Evolutionary conservation across 2,329 filamentous ascomycete species (phyloP).

Genomic region (Cladophialophora exuberans): DNA sequence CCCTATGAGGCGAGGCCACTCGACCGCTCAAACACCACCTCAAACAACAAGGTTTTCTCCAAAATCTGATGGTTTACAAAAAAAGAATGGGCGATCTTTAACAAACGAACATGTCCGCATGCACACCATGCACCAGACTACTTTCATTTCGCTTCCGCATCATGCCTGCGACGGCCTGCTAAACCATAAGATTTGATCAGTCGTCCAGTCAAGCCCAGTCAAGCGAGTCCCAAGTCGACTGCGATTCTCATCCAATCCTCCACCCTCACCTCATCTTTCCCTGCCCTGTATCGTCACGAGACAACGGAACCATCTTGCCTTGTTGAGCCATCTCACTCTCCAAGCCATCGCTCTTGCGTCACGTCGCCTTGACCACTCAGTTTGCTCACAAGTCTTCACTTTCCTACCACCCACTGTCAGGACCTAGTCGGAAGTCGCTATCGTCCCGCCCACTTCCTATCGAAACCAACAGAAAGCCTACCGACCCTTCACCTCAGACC

Average conservation of each 20-base stretch:
- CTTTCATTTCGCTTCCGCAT: slow-evolving; percentile 10
- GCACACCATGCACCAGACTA: slow-evolving; percentile 3
- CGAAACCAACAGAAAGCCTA: slow-evolving; percentile 11
- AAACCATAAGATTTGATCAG: slow-evolving; percentile 11
- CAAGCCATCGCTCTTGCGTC: slow-evolving; percentile 26
- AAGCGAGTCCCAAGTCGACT: background rate
- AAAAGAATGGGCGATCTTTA: background rate
- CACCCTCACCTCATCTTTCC: slow-evolving; percentile 17
- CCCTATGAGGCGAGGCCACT: slow-evolving; percentile 3
- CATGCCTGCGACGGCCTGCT: slow-evolving; percentile 7
- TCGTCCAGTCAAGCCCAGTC: slow-evolving; percentile 5
- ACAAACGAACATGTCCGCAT: slow-evolving; percentile 1
- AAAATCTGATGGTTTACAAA: slow-evolving; percentile 1
- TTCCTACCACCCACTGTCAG: background rate
- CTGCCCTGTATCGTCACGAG: slow-evolving; percentile 18
- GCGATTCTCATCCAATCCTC: slow-evolving; percentile 5
- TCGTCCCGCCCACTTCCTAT: slow-evolving; percentile 19
- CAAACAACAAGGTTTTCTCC: slow-evolving; percentile 2
- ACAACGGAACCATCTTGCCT: slow-evolving; percentile 14
- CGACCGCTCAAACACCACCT: too few relatives aligned
- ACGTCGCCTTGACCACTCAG: slow-evolving; percentile 14
- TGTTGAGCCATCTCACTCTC: slow-evolving; percentile 18
- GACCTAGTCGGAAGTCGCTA: slow-evolving; percentile 1
- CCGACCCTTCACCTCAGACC: slow-evolving; percentile 6
- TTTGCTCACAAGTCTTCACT: slow-evolving; percentile 9